phyloP scores from a whole-genome alignment of 805 yeast species.

The Scheffersomyces stipitis region DNA sequence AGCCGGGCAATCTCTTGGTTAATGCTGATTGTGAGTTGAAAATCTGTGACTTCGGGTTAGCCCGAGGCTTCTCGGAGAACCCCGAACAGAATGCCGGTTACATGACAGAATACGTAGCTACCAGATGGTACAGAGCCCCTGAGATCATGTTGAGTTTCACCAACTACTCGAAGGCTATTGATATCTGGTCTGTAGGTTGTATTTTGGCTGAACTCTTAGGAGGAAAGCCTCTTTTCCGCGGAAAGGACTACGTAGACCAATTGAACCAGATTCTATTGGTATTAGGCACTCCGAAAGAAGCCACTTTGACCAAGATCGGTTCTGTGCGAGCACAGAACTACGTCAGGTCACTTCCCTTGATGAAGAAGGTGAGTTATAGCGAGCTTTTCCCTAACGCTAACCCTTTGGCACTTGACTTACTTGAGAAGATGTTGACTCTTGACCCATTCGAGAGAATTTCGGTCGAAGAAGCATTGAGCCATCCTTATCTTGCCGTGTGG shows the following conservation, averaged over 20 bases:
- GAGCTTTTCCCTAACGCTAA: constrained; percentile 81
- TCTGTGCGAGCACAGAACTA: constrained; percentile 89
- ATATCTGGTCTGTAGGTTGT: constrained; percentile 98
- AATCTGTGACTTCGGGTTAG: constrained; percentile 95
- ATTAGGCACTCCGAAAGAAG: constrained; percentile 83
- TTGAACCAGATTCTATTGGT: constrained; percentile 81
- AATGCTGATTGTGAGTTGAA: constrained; percentile 96
- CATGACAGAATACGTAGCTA: constrained; percentile 95
- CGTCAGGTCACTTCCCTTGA: constrained; percentile 80
- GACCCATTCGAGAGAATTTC: constrained; percentile 84
- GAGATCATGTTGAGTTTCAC: constrained; percentile 95
- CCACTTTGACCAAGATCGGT: constrained; percentile 52
- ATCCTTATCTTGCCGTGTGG: constrained; percentile 87
- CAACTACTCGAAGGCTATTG: constrained; percentile 94
- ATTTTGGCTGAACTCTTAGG: constrained; percentile 91
- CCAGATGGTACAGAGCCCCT: constrained; percentile 98
- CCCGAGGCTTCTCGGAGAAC: constrained; percentile 83
- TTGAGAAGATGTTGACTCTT: constrained; percentile 73
- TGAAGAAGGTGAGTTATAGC: constrained; percentile 73
- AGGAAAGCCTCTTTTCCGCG: constrained; percentile 88
- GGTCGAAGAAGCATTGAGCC: constrained; percentile 84
- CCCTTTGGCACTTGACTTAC: constrained; percentile 75
- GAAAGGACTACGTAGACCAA: constrained; percentile 95
- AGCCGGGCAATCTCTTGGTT: constrained; percentile 89
- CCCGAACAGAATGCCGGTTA: constrained; percentile 90